Evolutionary conservation across 2,329 filamentous ascomycete genomes (phyloP).

Genomic region (Lasiodiplodia citricola): DNA sequence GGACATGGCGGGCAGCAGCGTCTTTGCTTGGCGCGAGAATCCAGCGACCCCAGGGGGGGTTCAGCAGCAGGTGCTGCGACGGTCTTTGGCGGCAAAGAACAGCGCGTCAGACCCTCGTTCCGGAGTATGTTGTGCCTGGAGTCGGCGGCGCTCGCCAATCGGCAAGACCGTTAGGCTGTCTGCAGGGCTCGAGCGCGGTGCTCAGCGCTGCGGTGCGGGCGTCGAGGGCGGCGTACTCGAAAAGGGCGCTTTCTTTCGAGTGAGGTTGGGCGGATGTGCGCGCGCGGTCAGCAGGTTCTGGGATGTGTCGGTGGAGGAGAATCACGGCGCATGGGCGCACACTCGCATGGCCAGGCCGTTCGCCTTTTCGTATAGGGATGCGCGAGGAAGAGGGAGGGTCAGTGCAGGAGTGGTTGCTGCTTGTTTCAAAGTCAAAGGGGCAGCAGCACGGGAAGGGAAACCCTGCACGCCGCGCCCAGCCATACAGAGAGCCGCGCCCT

Average conservation of each 20-base stretch:
- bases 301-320: slow-evolving; percentile 2
- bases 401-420: slow-evolving; percentile 23
- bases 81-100: neutral
- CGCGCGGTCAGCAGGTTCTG: slow-evolving; percentile 4
- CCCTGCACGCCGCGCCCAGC: slow-evolving; percentile 6
- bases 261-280: slow-evolving; percentile 2
- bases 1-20: slow-evolving; percentile 17
- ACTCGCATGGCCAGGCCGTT: slow-evolving; percentile 4
- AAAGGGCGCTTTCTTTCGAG: slow-evolving; percentile 13
- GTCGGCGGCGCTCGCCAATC: slow-evolving; percentile 19
- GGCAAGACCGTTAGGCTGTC: neutral
- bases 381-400: slow-evolving; percentile 16
- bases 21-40: neutral
- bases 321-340: slow-evolving; percentile 20
- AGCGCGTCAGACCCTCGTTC: slow-evolving; percentile 3
- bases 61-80: slow-evolving; percentile 21
- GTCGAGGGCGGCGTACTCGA: slow-evolving; percentile 10
- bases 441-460: slow-evolving; percentile 7
- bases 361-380: slow-evolving; percentile 26
- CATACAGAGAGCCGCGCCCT: neutral
- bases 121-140: neutral
- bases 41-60: slow-evolving; percentile 14
- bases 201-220: slow-evolving; percentile 13
- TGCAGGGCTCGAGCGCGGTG: slow-evolving; percentile 22
- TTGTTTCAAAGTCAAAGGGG: slow-evolving; percentile 24